Evolutionary conservation across 2,329 filamentous ascomycete species (phyloP).

Genomic region (Ascochyta lentis): DNA sequence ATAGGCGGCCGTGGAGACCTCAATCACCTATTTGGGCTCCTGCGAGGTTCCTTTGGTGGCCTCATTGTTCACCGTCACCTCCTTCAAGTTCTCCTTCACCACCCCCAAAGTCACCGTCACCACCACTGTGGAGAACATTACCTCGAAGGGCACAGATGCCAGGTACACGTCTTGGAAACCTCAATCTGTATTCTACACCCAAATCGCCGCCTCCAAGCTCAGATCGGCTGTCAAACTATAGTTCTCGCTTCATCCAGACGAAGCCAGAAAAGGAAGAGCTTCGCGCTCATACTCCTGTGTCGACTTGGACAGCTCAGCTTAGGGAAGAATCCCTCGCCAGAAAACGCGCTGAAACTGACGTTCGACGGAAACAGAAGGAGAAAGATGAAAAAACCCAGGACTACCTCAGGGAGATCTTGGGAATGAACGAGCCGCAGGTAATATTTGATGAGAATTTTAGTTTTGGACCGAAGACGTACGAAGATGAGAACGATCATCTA

Average conservation of each 20-base stretch:
- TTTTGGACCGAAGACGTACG: background rate
- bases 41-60: background rate
- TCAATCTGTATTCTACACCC: background rate
- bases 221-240: no score
- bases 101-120: background rate
- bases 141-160: background rate
- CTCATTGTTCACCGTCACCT: background rate
- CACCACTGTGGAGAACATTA: background rate
- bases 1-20: background rate
- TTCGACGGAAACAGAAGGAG: background rate
- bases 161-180: background rate
- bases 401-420: background rate
- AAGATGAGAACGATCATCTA: background rate
- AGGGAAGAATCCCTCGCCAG: background rate
- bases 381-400: background rate
- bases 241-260: background rate
- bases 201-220: background rate
- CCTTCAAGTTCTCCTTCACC: background rate
- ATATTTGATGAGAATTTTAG: conserved; percentile 5
- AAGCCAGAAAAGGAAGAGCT: background rate
- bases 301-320: background rate
- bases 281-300: background rate
- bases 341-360: background rate
- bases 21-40: background rate
- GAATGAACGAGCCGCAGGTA: background rate